Evolutionary conservation across 1,284 basidiomycete species (phyloP).

Genomic region (Kwoniella shivajii): DNA sequence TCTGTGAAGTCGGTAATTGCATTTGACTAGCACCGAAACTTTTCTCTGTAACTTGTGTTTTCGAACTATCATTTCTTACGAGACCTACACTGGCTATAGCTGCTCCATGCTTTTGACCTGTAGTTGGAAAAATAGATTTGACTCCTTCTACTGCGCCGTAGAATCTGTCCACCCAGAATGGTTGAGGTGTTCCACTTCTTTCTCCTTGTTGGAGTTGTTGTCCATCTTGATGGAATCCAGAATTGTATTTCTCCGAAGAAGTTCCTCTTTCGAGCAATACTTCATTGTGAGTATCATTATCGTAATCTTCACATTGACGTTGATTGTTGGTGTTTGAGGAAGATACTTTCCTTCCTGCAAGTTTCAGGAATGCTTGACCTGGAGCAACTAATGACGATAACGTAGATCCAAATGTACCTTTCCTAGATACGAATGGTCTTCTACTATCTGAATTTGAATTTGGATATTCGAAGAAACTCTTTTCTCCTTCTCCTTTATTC

Average conservation of each 20-base stretch:
- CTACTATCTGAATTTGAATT: neutral
- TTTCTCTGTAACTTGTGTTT: slow-evolving; percentile 18
- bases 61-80: slow-evolving; percentile 22
- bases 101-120: slow-evolving; percentile 30
- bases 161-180: slow-evolving; percentile 41
- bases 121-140: slow-evolving; percentile 29
- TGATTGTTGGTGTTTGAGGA: neutral
- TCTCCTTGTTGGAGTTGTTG: neutral
- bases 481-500: neutral
- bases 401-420: slow-evolving; percentile 30
- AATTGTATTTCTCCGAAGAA: slow-evolving; percentile 33
- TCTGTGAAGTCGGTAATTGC: slow-evolving; percentile 9
- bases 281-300: slow-evolving; percentile 6
- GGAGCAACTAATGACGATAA: slow-evolving; percentile 37
- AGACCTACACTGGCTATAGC: slow-evolving; percentile 17
- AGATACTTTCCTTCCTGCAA: slow-evolving; percentile 22
- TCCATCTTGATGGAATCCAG: neutral
- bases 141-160: slow-evolving; percentile 27
- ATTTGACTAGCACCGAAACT: slow-evolving; percentile 33
- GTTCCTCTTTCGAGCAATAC: slow-evolving; percentile 17
- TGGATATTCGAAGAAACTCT: slow-evolving; percentile 28
- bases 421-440: slow-evolving; percentile 23
- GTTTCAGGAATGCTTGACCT: slow-evolving; percentile 37
- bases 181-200: slow-evolving; percentile 18
- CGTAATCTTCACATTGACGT: neutral